Base-by-base conservation (phyloP, 2,329 filamentous ascomycete species). In the Xylariaceae sp. region DNA sequence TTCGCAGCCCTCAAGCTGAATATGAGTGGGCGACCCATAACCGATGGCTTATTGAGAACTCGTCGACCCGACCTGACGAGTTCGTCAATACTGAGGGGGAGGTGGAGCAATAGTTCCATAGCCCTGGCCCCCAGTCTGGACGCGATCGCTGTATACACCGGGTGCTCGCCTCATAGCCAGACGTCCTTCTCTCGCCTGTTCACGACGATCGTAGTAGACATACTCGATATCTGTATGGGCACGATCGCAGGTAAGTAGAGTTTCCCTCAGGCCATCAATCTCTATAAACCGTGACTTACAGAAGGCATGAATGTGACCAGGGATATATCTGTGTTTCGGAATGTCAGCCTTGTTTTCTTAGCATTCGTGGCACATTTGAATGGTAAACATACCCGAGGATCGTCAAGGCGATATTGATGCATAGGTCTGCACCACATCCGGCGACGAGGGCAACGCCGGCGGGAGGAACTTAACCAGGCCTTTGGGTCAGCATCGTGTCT, bases 221-320 rank as follows among this genome's bases (percentile, higher is more conserved):
- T 88, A 94, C 63, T 88, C 79, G 45, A 88, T 51, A 59, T 89
- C n/a, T n/a, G n/a, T n/a, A n/a, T n/a, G n/a, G n/a, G n/a, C n/a
- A n/a, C n/a, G n/a, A n/a, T n/a, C n/a, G n/a, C n/a, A n/a, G n/a
- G n/a, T n/a, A n/a, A n/a, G n/a, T n/a, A n/a, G n/a, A n/a, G n/a
- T n/a, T n/a, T n/a, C n/a, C n/a, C n/a, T n/a, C n/a, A n/a, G n/a
- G n/a, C n/a, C n/a, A n/a, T n/a, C n/a, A n/a, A n/a, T n/a, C n/a
- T n/a, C n/a, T n/a, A n/a, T n/a, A n/a, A n/a, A n/a, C n/a, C n/a
- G n/a, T n/a, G n/a, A n/a, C n/a, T n/a, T n/a, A n/a, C n/a, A 92
- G 61, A 89, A 88, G 30, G 85, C 85, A 59, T 88, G 81, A 29
- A 90, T 75, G 50, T 88, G 81, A 6, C 85, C 87, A 0, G 86